Conservation (phyloP, 371 early-diverging fungal species). For the Rhizopus sp. region DNA sequence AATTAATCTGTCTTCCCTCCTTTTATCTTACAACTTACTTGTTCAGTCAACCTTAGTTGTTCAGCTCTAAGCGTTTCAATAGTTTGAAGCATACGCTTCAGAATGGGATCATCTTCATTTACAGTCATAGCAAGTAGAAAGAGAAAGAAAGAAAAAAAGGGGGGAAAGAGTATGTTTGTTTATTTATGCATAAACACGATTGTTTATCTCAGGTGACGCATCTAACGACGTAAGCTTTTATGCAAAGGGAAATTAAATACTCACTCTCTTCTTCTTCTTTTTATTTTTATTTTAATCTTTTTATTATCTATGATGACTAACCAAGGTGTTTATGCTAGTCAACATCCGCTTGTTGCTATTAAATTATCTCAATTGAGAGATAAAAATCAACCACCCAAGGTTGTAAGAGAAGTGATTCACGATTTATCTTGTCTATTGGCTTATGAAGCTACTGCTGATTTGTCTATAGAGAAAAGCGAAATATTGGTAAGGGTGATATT, state of each 20-base stretch:
- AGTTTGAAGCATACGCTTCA: slow-evolving; percentile 29
- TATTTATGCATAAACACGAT: neutral
- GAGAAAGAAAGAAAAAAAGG: slow-evolving; percentile 9
- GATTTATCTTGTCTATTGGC: slow-evolving; percentile 67
- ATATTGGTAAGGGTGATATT: slow-evolving; percentile 4
- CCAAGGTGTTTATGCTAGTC: slow-evolving; percentile 37
- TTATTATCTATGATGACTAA: slow-evolving; percentile 10
- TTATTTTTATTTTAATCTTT: slow-evolving; percentile 24
- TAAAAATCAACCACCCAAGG: slow-evolving; percentile 54
- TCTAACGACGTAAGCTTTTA: slow-evolving; percentile 2
- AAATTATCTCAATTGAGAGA: slow-evolving; percentile 76
- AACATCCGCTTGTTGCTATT: slow-evolving; percentile 71
- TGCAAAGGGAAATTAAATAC: neutral
- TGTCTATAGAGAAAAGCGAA: slow-evolving; percentile 24
- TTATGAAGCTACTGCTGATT: slow-evolving; percentile 68
- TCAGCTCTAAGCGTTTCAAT: slow-evolving; percentile 33
- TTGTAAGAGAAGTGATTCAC: slow-evolving; percentile 66
- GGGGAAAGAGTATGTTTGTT: neutral
- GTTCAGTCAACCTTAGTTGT: slow-evolving; percentile 29
- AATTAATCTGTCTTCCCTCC: neutral
- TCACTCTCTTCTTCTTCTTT: too few species aligned
- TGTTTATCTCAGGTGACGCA: neutral
- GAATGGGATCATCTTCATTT: slow-evolving; percentile 22
- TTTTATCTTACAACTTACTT: slow-evolving; percentile 20
- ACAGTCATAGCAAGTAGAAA: slow-evolving; percentile 26